Base-by-base conservation (phyloP, 2,329 filamentous ascomycete species). In the Nakataea oryzae region DNA sequence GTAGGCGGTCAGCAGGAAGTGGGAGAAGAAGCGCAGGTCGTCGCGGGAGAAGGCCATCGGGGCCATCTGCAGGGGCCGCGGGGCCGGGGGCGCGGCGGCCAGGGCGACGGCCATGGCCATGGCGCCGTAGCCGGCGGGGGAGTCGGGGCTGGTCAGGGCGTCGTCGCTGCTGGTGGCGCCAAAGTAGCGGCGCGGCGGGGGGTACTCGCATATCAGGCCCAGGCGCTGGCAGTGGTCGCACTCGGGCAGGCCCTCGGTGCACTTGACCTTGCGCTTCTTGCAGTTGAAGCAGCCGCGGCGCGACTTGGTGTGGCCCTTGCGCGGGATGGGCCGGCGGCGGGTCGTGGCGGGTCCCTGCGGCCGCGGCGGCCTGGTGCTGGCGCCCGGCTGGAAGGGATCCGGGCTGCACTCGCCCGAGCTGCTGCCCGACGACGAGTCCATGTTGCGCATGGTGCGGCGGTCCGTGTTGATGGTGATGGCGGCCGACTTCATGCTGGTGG, bases 1-100 rank as follows among this genome's bases (percentile, higher is more conserved):
- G 61, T 76, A 76, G 2, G 79, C 79, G 9, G 74, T 70, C 6
- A 78, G 70, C 11, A 83, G 65, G 65, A 82, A 83, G 65, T 83
- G 80, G 60, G 81, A 78, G 65, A 82, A 82, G 69, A 81, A 80
- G 26, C 78, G 74, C 69, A 83, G 73, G 62, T 83, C 79, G 41
- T 77, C 70, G 21, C 73, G 66, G 41, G 72, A 73, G 64, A 79
- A 81, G 28, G 65, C 62, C 2, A 65, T 68, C 13, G 68, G 63
- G 1, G 61, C 62, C 8, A 62, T 54, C 30, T 62, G 63, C 12
- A 66, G 65, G 1, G 66, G 60, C 58, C 63, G 62, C 17, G 64
- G 56, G n/a, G n/a, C n/a, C 41, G 41, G 41, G 24, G 67, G 66
- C 3, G 61, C 60, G 1, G 69, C 66, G 2, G 68, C 65, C 21